Evolutionary conservation across 208 protist genomes (phyloP).

Genomic region (Strigomonas galati): DNA sequence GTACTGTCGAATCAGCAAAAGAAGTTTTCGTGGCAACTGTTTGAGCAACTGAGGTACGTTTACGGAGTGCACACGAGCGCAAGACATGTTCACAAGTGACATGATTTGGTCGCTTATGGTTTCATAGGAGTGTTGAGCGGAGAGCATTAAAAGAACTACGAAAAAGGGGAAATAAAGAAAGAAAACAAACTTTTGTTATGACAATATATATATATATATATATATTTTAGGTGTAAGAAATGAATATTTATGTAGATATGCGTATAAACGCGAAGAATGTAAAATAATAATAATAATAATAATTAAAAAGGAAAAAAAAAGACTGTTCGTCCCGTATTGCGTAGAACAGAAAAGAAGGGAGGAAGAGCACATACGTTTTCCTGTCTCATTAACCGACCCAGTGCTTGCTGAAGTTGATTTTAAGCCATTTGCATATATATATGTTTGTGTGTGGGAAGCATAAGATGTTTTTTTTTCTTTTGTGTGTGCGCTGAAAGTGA

Average conservation of each 20-base stretch:
- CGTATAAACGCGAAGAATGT: background rate
- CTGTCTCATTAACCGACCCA: too few species aligned
- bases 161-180: background rate
- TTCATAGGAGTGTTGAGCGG: too few species aligned
- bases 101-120: too few species aligned
- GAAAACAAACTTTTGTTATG: too few species aligned
- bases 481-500: too few species aligned
- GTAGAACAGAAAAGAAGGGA: background rate
- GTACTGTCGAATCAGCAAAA: background rate
- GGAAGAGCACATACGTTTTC: background rate
- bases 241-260: slow-evolving; percentile 6
- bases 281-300: slow-evolving; percentile 9
- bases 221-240: slow-evolving; percentile 5
- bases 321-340: background rate
- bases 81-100: too few species aligned
- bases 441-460: too few species aligned
- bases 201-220: background rate
- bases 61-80: background rate
- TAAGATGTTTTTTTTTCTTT: too few species aligned
- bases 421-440: background rate
- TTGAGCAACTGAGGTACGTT: background rate
- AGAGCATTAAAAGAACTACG: background rate
- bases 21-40: too few species aligned
- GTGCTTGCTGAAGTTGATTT: background rate
- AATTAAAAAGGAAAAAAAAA: slow-evolving; percentile 13